Base-by-base conservation (phyloP, 163 green algal species). In the Scenedesmus sp. region DNA sequence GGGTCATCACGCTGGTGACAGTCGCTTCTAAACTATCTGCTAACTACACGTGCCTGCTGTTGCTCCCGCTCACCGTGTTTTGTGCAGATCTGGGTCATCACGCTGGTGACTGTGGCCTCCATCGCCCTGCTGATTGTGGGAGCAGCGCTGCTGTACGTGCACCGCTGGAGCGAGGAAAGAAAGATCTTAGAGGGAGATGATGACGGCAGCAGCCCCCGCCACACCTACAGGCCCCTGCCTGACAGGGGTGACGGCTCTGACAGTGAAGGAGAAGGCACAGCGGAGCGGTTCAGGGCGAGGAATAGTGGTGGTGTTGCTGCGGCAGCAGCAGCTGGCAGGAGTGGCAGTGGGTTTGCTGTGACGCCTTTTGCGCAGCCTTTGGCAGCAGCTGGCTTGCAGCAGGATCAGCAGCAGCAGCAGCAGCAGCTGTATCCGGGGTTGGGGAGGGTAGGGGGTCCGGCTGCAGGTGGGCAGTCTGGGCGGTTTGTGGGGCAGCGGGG, bases 71-170 rank as follows among this genome's bases (percentile, higher is more conserved):
- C 34, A 46, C 34, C 34, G 34, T 46, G 34, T 18, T 76, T 4
- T 76, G 4, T 52, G 70, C 70, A 79, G 70, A 93, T 93, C 70
- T 93, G 90, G 90, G 6, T 93, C 46, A 84, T 93, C 34, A 90
- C 90, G 4, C 83, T 93, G 52, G 26, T 93, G 2, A 93, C 90
- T 3, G 66, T 90, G 12, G 90, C 26, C 1, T 93, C 90, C 8
- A 86, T 93, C 46, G 73, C 26, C 0, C 23, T 86, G 70, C 70
- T 93, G 16, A 87, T 93, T 16, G 20, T 93, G 4, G 90, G 70
- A 9, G 90, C 90, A 7, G 64, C 34, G 5, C 62, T 93, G 70
- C 9, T 90, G 52, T 93, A 93, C 62, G 84, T 90, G 5, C 73
- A 86, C 70, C 88, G 88, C 34, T 87, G 76, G 83, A 83, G 59